Conservation (phyloP, 2,329 filamentous ascomycete genomes). For the Hypoxylon sp. region DNA sequence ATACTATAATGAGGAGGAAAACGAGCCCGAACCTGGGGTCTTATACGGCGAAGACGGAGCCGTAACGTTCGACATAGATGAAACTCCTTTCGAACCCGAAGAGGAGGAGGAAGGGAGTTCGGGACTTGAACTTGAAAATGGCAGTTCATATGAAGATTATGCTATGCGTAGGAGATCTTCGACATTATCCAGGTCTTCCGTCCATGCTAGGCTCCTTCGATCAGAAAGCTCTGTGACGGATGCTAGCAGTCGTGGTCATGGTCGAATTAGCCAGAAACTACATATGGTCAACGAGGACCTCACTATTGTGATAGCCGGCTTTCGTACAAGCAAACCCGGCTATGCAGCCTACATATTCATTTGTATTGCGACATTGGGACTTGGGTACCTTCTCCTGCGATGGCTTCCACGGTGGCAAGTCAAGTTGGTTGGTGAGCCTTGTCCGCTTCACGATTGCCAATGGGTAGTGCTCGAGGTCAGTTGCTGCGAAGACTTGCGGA, state of each 20-base stretch:
- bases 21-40: conserved; percentile 58
- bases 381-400: conserved; percentile 86
- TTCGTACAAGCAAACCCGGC: conserved; percentile 81
- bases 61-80: conserved; percentile 52
- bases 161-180: conserved; percentile 74
- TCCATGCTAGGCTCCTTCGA: conserved; percentile 76
- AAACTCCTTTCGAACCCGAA: conserved; percentile 53
- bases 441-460: conserved; percentile 79
- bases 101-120: conserved; percentile 57
- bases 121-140: conserved; percentile 60
- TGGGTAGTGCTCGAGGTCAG: conserved; percentile 92
- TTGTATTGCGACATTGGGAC: conserved; percentile 79
- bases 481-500: conserved; percentile 26
- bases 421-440: conserved; percentile 77
- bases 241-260: conserved; percentile 72
- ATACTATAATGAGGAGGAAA: conserved; percentile 82
- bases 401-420: conserved; percentile 94
- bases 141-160: conserved; percentile 62
- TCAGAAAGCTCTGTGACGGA: conserved; percentile 79
- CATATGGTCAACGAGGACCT: conserved; percentile 95
- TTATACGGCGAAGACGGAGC: conserved; percentile 58
- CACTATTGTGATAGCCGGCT: conserved; percentile 93
- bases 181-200: conserved; percentile 68
- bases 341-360: conserved; percentile 77
- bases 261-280: conserved; percentile 86